These are phyloP conservation scores for Backusella macrospora DNA, from an alignment of 192 early-diverging fungal species.

Conservation along the genomic window DNA sequence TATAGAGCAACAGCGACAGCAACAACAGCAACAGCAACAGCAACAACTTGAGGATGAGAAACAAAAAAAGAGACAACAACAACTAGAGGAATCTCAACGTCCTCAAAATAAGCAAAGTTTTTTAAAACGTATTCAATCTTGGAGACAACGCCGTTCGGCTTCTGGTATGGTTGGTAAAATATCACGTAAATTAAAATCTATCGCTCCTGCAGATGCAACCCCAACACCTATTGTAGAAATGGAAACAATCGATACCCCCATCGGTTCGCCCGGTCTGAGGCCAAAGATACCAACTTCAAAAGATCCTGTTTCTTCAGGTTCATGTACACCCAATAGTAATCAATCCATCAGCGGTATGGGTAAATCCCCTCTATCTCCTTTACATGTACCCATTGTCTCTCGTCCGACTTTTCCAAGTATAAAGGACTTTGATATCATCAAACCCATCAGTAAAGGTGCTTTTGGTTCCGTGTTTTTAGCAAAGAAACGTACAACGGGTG, in stretches of 20 bases:
- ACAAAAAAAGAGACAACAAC: not conserved
- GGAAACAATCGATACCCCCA: conserved; percentile 45
- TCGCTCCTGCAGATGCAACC: not conserved
- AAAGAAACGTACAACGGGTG: conserved; percentile 83
- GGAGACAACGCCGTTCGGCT: conserved; percentile 12
- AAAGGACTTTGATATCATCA: conserved; percentile 91
- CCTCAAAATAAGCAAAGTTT: conserved; percentile 1
- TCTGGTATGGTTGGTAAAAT: conserved; percentile 11
- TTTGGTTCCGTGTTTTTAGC: conserved; percentile 88
- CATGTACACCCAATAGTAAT: conserved; percentile 17
- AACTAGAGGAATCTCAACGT: not conserved
- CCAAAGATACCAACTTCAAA: conserved; percentile 12
- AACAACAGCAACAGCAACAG: not conserved
- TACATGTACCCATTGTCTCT: conserved; percentile 31
- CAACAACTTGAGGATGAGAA: not conserved
- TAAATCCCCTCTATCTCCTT: conserved; percentile 29
- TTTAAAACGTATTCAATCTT: conserved; percentile 27
- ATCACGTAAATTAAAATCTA: not conserved
- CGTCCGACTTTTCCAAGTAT: conserved; percentile 72
- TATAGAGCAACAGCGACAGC: not conserved
- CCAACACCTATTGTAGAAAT: conserved; percentile 40
- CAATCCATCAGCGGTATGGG: conserved; percentile 21
- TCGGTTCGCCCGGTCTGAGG: conserved; percentile 38
- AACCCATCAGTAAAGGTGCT: conserved; percentile 89
- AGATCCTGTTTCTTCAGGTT: not conserved